phyloP scores from a whole-genome alignment of 106 monocot genomes.

The Allium sativum region DNA sequence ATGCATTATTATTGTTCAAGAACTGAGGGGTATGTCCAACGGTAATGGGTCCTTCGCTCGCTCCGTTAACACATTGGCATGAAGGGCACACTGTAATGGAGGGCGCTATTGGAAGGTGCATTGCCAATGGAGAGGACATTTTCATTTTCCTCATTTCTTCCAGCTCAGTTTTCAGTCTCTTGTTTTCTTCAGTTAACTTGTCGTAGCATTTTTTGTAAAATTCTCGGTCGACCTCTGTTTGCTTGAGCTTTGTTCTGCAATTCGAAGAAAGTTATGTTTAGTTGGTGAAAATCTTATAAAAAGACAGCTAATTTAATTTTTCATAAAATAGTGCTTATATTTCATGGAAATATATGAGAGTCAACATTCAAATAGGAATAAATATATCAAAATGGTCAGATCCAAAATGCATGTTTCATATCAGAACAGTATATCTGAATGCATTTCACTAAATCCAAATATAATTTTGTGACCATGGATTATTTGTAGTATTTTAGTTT shows the following conservation, averaged over 20 bases:
- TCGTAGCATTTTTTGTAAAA: slow-evolving; percentile 32
- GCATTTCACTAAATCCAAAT: background rate
- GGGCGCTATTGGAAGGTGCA: slow-evolving; percentile 38
- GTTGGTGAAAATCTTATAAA: background rate
- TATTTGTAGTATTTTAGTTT: no score
- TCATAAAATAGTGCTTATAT: background rate
- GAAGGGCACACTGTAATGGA: slow-evolving; percentile 47
- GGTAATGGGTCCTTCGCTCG: background rate
- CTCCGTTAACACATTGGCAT: background rate
- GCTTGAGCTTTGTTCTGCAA: slow-evolving; percentile 30
- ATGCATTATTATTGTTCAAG: background rate
- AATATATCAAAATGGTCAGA: no score
- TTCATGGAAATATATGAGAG: background rate
- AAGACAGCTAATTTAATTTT: background rate
- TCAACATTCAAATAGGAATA: background rate
- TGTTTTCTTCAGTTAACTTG: slow-evolving; percentile 38
- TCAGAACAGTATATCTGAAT: background rate
- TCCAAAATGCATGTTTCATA: background rate
- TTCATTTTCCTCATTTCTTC: slow-evolving; percentile 39
- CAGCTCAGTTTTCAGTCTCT: slow-evolving; percentile 34
- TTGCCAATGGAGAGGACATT: slow-evolving; percentile 9
- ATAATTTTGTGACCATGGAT: no score
- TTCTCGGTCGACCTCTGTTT: slow-evolving; percentile 37
- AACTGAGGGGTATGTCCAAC: background rate
- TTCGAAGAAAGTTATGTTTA: background rate